Percentiles rank a stretch among this genome's conserved stretches.
Conservation (phyloP, 202 grass and related monocot species). For the Saccharum hybrid region DNA sequence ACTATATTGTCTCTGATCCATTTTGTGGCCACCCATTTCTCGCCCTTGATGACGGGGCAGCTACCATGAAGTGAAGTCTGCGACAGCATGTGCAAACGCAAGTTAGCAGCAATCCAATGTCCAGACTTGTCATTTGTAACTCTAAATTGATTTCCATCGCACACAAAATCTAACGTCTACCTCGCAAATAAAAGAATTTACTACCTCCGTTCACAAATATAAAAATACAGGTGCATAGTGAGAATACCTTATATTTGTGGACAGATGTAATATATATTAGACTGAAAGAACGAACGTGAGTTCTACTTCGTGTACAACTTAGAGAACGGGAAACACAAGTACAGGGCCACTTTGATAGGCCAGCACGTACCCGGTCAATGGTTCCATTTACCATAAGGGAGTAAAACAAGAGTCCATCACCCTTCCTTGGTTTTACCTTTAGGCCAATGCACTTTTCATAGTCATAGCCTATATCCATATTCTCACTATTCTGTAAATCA, state of each 20-base stretch:
- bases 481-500: conserved; percentile 75
- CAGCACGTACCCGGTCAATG: conserved; percentile 76
- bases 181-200: background rate
- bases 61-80: conserved; percentile 95
- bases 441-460: conserved; percentile 93
- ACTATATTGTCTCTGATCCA: conserved; percentile 76
- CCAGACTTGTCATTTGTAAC: background rate
- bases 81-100: background rate
- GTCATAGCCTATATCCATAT: conserved; percentile 94
- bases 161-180: background rate
- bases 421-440: conserved; percentile 91
- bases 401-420: conserved; percentile 96
- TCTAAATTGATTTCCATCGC: background rate
- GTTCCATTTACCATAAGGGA: conserved; percentile 90
- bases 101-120: conserved; percentile 30
- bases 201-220: background rate
- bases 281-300: conserved; percentile 1
- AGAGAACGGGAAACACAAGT: background rate
- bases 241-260: background rate
- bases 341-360: conserved; percentile 1
- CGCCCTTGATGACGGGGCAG: conserved; percentile 86
- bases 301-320: background rate
- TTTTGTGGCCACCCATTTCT: conserved; percentile 99
- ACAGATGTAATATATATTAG: background rate
- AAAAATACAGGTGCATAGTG: background rate